A percentile compares a stretch with the other conserved stretches of the same genome.
Evolutionary conservation across 768 basidiomycete genomes (phyloP).

Genomic region (Leucogyrophana mollusca): DNA sequence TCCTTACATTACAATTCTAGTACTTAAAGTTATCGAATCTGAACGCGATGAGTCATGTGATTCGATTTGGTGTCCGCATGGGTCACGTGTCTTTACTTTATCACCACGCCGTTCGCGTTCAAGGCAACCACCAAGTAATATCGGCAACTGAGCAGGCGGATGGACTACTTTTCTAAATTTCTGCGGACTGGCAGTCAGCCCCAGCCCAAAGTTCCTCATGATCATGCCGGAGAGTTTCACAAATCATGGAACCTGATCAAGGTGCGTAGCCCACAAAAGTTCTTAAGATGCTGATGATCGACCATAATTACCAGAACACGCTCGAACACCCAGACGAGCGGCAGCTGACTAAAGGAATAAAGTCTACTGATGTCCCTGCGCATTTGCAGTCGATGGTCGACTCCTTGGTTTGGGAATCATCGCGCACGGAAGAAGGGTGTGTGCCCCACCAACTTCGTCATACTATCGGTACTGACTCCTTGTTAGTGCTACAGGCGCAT

Average conservation of each 20-base stretch:
- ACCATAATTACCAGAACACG: slow-evolving; percentile 54
- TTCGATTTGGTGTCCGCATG: too few species aligned
- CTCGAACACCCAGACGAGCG: slow-evolving; percentile 88
- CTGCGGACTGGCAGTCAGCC: slow-evolving; percentile 47
- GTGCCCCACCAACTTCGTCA: slow-evolving; percentile 26
- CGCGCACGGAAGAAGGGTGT: slow-evolving; percentile 84
- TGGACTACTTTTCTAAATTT: slow-evolving; percentile 90
- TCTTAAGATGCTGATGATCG: not conserved
- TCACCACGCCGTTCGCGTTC: too few species aligned
- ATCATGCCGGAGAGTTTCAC: slow-evolving; percentile 73
- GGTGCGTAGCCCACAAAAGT: slow-evolving; percentile 35
- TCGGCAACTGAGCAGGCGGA: too few species aligned
- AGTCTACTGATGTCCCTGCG: slow-evolving; percentile 75
- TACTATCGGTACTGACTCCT: slow-evolving; percentile 10
- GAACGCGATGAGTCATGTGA: too few species aligned
- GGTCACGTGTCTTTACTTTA: too few species aligned
- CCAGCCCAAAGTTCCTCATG: slow-evolving; percentile 50
- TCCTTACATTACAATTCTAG: too few species aligned
- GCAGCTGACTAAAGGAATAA: slow-evolving; percentile 78
- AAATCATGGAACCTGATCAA: slow-evolving; percentile 75
- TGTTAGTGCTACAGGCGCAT: slow-evolving; percentile 78
- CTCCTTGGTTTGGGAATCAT: slow-evolving; percentile 82
- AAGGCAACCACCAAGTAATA: too few species aligned
- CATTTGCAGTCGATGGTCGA: slow-evolving; percentile 81
- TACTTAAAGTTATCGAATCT: too few species aligned